Conservation (phyloP, 306 rosid species). For the Phaseolus lunatus region DNA sequence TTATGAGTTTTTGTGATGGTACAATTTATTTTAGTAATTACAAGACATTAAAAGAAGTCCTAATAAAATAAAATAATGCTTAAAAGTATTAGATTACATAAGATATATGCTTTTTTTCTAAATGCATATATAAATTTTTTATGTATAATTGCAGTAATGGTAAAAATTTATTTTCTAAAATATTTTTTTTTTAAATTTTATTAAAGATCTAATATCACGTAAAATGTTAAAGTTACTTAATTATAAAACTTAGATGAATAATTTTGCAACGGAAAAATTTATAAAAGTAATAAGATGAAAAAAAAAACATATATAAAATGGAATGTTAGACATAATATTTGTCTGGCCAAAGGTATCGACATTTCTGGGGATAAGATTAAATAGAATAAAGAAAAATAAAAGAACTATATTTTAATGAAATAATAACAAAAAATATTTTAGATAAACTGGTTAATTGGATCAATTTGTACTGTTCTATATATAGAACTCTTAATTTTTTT, state of each 20-base stretch:
- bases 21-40: not conserved
- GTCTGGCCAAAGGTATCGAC: not conserved
- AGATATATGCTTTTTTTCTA: not conserved
- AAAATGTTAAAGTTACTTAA: not conserved
- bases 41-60: not conserved
- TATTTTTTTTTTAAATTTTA: not conserved
- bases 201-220: not conserved
- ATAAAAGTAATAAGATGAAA: not conserved
- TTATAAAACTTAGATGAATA: not conserved
- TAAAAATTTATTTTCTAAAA: not conserved
- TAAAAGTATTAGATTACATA: not conserved
- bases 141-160: not conserved
- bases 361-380: not conserved
- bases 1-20: not conserved
- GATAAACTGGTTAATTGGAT: too few species aligned
- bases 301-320: not conserved
- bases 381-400: not conserved
- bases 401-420: not conserved
- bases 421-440: too few species aligned
- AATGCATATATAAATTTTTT: not conserved
- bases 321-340: not conserved
- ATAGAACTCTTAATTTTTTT: too few species aligned
- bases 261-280: not conserved
- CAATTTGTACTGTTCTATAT: too few species aligned
- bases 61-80: not conserved